Conservation (phyloP, 1,139 yeast genomes). For the Geotrichum histeridarum region DNA sequence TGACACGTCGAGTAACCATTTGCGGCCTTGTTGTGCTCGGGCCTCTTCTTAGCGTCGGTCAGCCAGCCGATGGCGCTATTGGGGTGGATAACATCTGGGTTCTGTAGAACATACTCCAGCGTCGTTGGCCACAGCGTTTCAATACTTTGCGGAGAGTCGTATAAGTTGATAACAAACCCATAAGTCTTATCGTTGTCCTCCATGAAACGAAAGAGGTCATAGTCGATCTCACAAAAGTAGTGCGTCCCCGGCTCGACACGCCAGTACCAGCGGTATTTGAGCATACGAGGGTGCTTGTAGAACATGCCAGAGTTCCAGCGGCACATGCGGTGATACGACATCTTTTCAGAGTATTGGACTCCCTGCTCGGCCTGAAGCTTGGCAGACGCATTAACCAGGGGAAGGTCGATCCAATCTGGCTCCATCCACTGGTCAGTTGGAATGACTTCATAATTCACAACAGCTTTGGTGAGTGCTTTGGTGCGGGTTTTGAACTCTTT, state of each 20-base stretch:
- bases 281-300: constrained; percentile 53
- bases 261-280: constrained; percentile 59
- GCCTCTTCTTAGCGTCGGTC: constrained; percentile 24
- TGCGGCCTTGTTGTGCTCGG: constrained; percentile 35
- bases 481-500: constrained; percentile 49
- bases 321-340: constrained; percentile 68
- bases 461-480: constrained; percentile 12
- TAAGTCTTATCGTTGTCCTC: constrained; percentile 42
- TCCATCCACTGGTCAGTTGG: constrained; percentile 63
- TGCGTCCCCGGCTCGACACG: constrained; percentile 63
- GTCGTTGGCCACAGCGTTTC: constrained; percentile 47
- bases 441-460: constrained; percentile 66
- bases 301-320: constrained; percentile 58
- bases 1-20: constrained; percentile 75
- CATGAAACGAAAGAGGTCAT: constrained; percentile 68
- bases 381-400: constrained; percentile 38
- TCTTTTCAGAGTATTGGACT: constrained; percentile 54
- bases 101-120: constrained; percentile 44
- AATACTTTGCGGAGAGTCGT: constrained; percentile 60
- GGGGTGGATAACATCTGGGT: constrained; percentile 54
- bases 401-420: constrained; percentile 49
- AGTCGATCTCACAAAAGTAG: constrained; percentile 56
- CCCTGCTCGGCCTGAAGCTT: constrained; percentile 42
- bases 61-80: constrained; percentile 49
- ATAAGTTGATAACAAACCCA: constrained; percentile 46